Evolutionary conservation across 768 basidiomycete genomes (phyloP).

Genomic region (Tremella mesenterica): DNA sequence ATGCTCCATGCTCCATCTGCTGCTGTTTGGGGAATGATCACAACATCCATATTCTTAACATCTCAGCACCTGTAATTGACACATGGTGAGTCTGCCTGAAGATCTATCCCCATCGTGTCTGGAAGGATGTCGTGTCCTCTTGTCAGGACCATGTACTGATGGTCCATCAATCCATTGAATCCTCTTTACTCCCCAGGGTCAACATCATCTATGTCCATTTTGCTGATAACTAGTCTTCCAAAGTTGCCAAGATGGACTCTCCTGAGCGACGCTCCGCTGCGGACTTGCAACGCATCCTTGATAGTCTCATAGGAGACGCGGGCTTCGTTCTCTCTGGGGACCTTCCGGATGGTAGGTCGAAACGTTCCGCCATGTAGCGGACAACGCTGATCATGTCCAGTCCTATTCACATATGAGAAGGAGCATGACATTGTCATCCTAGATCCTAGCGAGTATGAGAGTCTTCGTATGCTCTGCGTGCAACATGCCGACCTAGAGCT

Average conservation of each 20-base stretch:
- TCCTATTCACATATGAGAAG: conserved; percentile 18
- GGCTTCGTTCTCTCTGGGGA: conserved; percentile 23
- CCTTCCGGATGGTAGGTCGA: conserved; percentile 25
- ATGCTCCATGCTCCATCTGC: no score
- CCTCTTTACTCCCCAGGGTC: no score
- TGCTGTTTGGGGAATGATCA: no score
- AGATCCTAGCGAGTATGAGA: conserved; percentile 20
- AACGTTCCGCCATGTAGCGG: neutral
- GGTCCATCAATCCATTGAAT: no score
- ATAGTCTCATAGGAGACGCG: conserved; percentile 27
- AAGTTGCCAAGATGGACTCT: neutral
- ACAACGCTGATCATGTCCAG: conserved; percentile 9
- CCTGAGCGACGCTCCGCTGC: conserved; percentile 27
- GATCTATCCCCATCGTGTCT: no score
- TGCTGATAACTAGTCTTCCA: no score
- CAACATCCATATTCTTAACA: no score
- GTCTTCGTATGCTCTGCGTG: conserved; percentile 13
- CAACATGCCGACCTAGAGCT: conserved; percentile 22
- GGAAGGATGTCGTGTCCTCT: no score
- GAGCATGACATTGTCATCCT: conserved; percentile 26
- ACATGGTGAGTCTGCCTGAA: no score
- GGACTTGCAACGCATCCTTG: conserved; percentile 33
- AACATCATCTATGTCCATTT: no score
- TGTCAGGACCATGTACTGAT: no score
- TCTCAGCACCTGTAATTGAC: no score